A percentile compares a stretch with the other conserved stretches of the same genome.
Conservation (phyloP, 31 red algal species). For the Odonthalia washingtoniensis region DNA sequence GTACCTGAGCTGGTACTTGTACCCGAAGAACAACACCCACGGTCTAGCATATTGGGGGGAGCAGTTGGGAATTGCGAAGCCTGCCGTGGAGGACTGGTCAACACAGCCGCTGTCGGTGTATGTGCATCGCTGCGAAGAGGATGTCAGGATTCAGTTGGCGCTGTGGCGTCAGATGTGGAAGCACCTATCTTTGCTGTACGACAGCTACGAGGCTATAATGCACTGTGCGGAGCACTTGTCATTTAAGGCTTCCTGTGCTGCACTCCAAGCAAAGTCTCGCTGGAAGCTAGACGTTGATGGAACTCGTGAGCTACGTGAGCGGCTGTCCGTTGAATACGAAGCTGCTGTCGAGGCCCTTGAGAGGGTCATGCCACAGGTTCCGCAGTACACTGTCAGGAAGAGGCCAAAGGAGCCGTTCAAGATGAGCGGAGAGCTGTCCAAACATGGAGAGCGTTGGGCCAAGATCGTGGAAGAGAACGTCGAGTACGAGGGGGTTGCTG, state of each 20-base stretch:
- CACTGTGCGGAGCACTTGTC: neutral
- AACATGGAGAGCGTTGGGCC: neutral
- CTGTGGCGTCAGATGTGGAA: neutral
- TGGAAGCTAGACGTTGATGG: no score
- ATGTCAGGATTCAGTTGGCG: neutral
- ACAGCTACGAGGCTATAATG: neutral
- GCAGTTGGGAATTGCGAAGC: neutral
- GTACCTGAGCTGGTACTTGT: neutral
- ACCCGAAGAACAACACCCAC: neutral
- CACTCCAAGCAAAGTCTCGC: neutral
- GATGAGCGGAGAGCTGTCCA: neutral
- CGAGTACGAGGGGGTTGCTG: neutral
- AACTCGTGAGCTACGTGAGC: no score
- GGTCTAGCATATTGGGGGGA: slow-evolving; percentile 2
- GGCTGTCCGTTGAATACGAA: no score
- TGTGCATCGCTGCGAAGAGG: neutral
- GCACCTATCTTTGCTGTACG: neutral
- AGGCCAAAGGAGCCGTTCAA: neutral
- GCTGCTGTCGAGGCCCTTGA: no score
- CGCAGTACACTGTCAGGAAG: neutral
- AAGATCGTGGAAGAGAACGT: neutral
- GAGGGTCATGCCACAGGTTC: neutral
- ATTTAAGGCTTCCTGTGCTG: neutral
- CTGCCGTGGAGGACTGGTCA: neutral
- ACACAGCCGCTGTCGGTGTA: neutral